phyloP scores from a whole-genome alignment of 1,284 basidiomycete species.

The Schizophyllum amplum region DNA sequence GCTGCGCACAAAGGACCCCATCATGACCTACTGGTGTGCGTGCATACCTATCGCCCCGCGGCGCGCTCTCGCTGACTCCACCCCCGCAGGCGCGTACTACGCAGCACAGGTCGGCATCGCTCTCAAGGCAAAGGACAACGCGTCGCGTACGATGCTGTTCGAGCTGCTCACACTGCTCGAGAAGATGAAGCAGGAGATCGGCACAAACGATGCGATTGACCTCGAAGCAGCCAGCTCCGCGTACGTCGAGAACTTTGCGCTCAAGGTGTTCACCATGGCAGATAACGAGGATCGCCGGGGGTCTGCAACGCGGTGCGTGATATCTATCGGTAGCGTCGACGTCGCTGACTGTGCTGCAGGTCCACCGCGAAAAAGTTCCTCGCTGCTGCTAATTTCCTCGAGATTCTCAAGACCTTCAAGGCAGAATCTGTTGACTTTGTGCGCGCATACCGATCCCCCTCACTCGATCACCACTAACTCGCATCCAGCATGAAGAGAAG shows the following conservation, averaged over 20 bases:
- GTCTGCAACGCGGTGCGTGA: conserved; percentile 57
- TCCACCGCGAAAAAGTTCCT: conserved; percentile 84
- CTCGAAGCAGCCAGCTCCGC: conserved; percentile 78
- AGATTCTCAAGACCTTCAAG: conserved; percentile 71
- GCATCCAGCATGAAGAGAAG: conserved; percentile 60
- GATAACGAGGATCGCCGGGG: conserved; percentile 86
- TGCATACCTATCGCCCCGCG: conserved; percentile 14
- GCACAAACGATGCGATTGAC: conserved; percentile 75
- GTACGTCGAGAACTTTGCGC: conserved; percentile 91
- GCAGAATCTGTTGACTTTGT: conserved; percentile 42
- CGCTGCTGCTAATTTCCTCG: conserved; percentile 82
- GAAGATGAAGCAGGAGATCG: conserved; percentile 69
- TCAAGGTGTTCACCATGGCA: conserved; percentile 82
- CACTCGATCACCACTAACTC: conserved; percentile 6
- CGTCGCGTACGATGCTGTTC: conserved; percentile 66
- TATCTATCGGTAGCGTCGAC: not conserved
- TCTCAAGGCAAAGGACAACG: conserved; percentile 48
- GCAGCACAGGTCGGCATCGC: conserved; percentile 84
- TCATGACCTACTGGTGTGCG: conserved; percentile 94
- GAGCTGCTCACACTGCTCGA: conserved; percentile 77
- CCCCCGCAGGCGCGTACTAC: conserved; percentile 70
- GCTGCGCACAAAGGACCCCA: conserved; percentile 71
- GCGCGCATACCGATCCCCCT: conserved; percentile 13
- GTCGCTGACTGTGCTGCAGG: conserved; percentile 28
- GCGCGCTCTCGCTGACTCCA: not conserved